Evolutionary conservation across 1,284 basidiomycete genomes (phyloP).

Genomic region (Sparassis latifolia): DNA sequence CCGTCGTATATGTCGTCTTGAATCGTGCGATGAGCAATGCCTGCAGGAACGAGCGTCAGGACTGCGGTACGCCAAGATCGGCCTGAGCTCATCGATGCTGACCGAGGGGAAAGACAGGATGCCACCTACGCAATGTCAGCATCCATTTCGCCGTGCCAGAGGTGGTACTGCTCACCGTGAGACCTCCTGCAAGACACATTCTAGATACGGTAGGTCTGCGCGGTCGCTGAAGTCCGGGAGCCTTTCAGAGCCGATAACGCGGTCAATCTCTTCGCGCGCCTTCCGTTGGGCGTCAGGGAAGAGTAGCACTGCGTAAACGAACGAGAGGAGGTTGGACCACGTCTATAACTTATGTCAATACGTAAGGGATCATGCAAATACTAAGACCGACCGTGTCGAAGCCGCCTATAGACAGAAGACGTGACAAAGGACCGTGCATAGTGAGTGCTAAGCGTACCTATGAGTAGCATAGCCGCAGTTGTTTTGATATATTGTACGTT

Average conservation of each 20-base stretch:
- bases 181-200: conserved; percentile 43
- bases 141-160: background rate
- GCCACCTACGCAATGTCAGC: conserved; percentile 14
- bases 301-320: conserved; percentile 44
- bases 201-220: conserved; percentile 42
- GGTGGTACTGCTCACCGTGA: conserved; percentile 31
- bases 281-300: conserved; percentile 43
- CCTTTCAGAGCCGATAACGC: conserved; percentile 36
- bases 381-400: too few species aligned
- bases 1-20: conserved; percentile 43
- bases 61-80: too few species aligned
- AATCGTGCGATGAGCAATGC: conserved; percentile 41
- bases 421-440: too few species aligned
- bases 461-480: too few species aligned
- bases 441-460: too few species aligned
- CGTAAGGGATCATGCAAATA: too few species aligned
- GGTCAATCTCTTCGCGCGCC: conserved; percentile 28
- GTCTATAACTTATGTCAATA: conserved; percentile 28
- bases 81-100: background rate
- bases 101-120: conserved; percentile 21
- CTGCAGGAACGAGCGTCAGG: conserved; percentile 12
- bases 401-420: too few species aligned
- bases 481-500: too few species aligned
- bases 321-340: conserved; percentile 35
- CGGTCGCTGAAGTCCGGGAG: conserved; percentile 28